Conservation (phyloP, 2,329 filamentous ascomycete species). For the Byssoonygena ceratinophila region DNA sequence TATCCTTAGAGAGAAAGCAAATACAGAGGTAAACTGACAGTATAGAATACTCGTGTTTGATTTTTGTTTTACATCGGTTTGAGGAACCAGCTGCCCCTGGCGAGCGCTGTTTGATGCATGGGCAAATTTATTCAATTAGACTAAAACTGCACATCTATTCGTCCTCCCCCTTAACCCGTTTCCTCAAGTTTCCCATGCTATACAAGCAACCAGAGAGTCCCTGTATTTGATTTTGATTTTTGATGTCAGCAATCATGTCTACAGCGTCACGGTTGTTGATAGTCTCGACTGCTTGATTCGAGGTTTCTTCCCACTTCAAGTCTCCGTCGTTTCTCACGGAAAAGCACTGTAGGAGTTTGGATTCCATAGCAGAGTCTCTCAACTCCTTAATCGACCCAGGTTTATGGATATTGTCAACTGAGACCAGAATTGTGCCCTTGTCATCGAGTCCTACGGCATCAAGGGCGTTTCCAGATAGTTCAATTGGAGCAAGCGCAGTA, state of each 20-base stretch:
- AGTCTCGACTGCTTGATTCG: conserved; percentile 17
- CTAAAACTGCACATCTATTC: conserved; percentile 14
- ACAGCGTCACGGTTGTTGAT: conserved; percentile 28
- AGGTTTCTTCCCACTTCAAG: conserved; percentile 22
- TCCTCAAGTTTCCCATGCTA: conserved; percentile 33
- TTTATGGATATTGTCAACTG: conserved; percentile 46
- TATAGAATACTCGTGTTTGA: not conserved
- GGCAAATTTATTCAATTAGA: not conserved
- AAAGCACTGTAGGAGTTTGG: conserved; percentile 27
- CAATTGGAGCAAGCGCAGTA: conserved; percentile 41
- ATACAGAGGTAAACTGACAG: not conserved
- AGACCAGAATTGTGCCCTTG: conserved; percentile 35
- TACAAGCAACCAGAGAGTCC: conserved; percentile 25
- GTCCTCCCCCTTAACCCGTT: conserved; percentile 24
- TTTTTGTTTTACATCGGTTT: not conserved
- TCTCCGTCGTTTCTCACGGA: conserved; percentile 18
- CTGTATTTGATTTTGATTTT: conserved; percentile 28
- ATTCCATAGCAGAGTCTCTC: conserved; percentile 19
- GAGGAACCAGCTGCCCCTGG: not conserved
- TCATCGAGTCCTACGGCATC: conserved; percentile 37
- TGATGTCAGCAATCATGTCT: conserved; percentile 19
- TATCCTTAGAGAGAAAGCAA: not conserved
- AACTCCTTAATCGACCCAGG: conserved; percentile 40
- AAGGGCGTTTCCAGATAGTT: conserved; percentile 56
- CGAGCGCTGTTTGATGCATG: not conserved